A percentile compares a stretch with the other conserved stretches of the same genome.
phyloP scores from a whole-genome alignment of 306 rosid species.

The Trifolium fragiferum region DNA sequence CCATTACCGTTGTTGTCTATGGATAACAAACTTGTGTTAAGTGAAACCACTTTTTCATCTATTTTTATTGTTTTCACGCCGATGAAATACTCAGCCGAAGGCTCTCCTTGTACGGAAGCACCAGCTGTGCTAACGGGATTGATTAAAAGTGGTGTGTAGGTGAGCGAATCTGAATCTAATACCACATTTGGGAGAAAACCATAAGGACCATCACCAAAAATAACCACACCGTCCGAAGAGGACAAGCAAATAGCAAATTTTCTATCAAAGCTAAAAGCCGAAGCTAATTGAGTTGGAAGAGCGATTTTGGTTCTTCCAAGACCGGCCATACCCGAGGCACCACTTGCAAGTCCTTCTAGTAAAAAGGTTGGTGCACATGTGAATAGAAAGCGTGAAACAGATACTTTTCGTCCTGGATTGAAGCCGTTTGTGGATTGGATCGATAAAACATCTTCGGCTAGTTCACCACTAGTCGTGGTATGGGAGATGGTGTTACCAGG shows the following conservation, averaged over 20 bases:
- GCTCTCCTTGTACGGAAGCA: conserved; percentile 47
- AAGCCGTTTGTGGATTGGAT: conserved; percentile 60
- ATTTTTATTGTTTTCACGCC: conserved; percentile 57
- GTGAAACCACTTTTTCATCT: conserved; percentile 32
- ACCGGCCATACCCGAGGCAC: conserved; percentile 68
- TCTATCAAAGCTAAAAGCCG: conserved; percentile 61
- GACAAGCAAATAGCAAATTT: conserved; percentile 63
- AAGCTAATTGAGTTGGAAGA: conserved; percentile 57
- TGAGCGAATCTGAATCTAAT: conserved; percentile 42
- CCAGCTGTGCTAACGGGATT: conserved; percentile 70
- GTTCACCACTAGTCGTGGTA: conserved; percentile 63
- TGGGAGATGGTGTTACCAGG: conserved; percentile 59
- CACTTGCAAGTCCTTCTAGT: conserved; percentile 51
- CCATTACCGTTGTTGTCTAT: conserved; percentile 57
- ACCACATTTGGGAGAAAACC: conserved; percentile 22
- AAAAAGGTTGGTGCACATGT: conserved; percentile 55
- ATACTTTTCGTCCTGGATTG: conserved; percentile 50
- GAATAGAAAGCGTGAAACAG: conserved; percentile 51
- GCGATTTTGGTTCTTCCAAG: conserved; percentile 59
- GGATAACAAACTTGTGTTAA: conserved; percentile 54
- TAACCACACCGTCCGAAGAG: conserved; percentile 48
- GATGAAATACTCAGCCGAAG: conserved; percentile 65
- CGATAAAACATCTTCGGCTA: conserved; percentile 50
- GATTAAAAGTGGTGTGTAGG: conserved; percentile 51
- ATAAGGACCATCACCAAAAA: conserved; percentile 69